Evolutionary conservation across 2,329 filamentous ascomycete genomes (phyloP).

Genomic region (Tolypocladium ovalisporum): DNA sequence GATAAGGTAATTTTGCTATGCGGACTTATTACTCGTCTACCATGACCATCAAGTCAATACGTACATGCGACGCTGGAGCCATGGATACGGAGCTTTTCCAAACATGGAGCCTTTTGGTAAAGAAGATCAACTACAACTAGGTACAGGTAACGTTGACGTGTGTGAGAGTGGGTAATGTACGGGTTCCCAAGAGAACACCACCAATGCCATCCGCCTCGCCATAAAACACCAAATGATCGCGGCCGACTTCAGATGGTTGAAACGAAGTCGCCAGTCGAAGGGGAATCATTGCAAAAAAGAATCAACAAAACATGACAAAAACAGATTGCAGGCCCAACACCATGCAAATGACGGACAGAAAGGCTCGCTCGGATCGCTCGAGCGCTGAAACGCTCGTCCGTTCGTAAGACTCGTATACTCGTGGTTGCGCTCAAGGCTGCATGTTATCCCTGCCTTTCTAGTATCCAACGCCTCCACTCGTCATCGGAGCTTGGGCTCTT

Average conservation of each 20-base stretch:
- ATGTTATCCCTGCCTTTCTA: conserved; percentile 4
- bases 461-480: conserved; percentile 12
- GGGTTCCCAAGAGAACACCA: conserved; percentile 5
- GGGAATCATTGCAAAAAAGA: conserved; percentile 10
- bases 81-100: conserved; percentile 8
- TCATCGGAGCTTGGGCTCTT: conserved; percentile 8
- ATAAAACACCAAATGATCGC: conserved; percentile 10
- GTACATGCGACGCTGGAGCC: conserved; percentile 6
- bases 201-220: background rate
- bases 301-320: conserved; percentile 2
- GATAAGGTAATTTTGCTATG: conserved; percentile 14
- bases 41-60: conserved; percentile 19
- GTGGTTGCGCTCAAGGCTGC: conserved; percentile 16
- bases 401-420: conserved; percentile 22
- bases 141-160: conserved; percentile 2
- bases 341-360: conserved; percentile 7
- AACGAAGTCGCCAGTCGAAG: conserved; percentile 6
- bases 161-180: conserved; percentile 7
- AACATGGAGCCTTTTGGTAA: conserved; percentile 8
- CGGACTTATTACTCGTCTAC: conserved; percentile 20
- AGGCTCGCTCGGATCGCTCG: conserved; percentile 4
- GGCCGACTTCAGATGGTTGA: background rate
- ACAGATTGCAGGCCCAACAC: conserved; percentile 4
- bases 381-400: conserved; percentile 4
- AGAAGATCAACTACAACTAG: conserved; percentile 17